Conservation (phyloP, 1,284 basidiomycete genomes). For the Fomitopsis betulina region DNA sequence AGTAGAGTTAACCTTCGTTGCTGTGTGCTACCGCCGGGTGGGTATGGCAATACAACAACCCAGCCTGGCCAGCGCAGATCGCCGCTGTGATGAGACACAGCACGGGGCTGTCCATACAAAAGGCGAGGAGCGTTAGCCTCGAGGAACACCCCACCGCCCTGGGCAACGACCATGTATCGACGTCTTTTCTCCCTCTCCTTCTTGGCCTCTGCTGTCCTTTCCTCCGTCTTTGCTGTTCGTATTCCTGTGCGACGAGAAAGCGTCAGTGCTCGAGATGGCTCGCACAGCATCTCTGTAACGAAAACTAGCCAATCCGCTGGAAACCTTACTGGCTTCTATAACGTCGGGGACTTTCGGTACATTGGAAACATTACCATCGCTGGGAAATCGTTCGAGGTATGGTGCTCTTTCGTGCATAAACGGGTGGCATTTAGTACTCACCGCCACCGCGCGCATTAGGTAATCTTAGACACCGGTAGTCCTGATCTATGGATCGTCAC, state of each 20-base stretch:
- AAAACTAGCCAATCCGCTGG: not conserved
- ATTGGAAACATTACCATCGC: slow-evolving; percentile 2
- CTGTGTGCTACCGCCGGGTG: not conserved
- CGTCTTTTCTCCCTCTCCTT: not conserved
- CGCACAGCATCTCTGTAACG: not conserved
- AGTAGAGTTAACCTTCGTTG: not conserved
- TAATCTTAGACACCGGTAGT: slow-evolving; percentile 9
- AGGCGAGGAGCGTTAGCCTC: not conserved
- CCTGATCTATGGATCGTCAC: slow-evolving; percentile 5
- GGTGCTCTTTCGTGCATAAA: not conserved
- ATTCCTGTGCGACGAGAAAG: not conserved
- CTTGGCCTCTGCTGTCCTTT: not conserved
- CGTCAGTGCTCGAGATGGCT: not conserved
- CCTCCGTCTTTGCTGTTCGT: not conserved
- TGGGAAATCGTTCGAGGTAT: slow-evolving; percentile 1
- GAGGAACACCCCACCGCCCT: not conserved
- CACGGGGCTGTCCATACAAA: not conserved
- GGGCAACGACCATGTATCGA: slow-evolving; percentile 1
- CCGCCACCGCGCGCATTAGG: not conserved
- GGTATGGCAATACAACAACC: not conserved
- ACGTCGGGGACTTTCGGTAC: slow-evolving; percentile 3
- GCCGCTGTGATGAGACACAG: not conserved
- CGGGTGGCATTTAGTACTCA: not conserved
- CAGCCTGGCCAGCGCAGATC: not conserved
- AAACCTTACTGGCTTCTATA: not conserved